A percentile compares a stretch with the other conserved stretches of the same genome.
Conservation (phyloP, 2,329 filamentous ascomycete species). For the Penicillium sp. region DNA sequence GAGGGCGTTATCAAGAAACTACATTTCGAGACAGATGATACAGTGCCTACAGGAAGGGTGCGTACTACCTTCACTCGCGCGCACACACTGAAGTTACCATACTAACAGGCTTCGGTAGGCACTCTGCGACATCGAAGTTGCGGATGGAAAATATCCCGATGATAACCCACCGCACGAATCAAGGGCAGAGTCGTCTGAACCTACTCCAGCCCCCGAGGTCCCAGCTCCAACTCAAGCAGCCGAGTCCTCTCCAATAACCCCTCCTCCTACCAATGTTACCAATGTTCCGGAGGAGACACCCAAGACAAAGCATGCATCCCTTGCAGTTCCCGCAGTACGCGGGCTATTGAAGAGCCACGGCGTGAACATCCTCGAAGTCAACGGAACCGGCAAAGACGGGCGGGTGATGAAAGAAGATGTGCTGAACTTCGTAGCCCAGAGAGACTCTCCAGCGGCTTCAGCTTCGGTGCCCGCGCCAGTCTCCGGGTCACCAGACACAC, state of each 20-base stretch:
- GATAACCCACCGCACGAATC: slow-evolving; percentile 37
- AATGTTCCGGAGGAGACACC: slow-evolving; percentile 9
- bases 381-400: slow-evolving; percentile 81
- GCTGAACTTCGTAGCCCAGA: slow-evolving; percentile 50
- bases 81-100: not conserved
- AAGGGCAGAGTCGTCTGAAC: slow-evolving; percentile 20
- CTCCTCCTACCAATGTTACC: slow-evolving; percentile 2
- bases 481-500: slow-evolving; percentile 32
- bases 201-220: slow-evolving; percentile 11
- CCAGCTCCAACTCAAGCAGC: slow-evolving; percentile 10
- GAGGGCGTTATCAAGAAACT: slow-evolving; percentile 92
- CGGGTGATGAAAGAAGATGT: slow-evolving; percentile 90
- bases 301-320: slow-evolving; percentile 56
- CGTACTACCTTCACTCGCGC: not conserved
- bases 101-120: slow-evolving; percentile 45
- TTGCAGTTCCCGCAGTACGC: slow-evolving; percentile 87
- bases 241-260: slow-evolving; percentile 13
- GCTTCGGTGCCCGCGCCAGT: slow-evolving; percentile 30
- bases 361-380: slow-evolving; percentile 67
- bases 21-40: slow-evolving; percentile 90
- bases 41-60: slow-evolving; percentile 79
- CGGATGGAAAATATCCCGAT: slow-evolving; percentile 61
- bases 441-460: slow-evolving; percentile 38
- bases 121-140: slow-evolving; percentile 88
- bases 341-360: slow-evolving; percentile 73